Evolutionary conservation across 2,329 filamentous ascomycete genomes (phyloP), one percentile per base, ranked within the genome.

Genomic region (Hymenoscyphus infarciens): DNA sequence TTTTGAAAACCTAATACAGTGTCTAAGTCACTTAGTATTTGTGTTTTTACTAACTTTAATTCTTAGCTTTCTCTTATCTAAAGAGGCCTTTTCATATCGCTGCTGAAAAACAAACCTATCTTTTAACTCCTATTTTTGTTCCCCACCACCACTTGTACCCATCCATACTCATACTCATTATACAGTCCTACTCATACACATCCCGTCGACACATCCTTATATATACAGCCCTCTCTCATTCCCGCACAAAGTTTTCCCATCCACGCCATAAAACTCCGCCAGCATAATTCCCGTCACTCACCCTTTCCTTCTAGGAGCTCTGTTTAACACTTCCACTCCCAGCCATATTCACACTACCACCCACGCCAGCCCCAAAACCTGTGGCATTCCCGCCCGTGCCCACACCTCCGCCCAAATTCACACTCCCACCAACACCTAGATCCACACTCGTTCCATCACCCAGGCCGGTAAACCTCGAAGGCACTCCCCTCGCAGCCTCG

Each of bases 401-500:
- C 2, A 10, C 16, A 6, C 11, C 13, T 16, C 10, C 27, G 3
- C 52, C n/a, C 5, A 19, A 45, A 22, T 49, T 19, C 13, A 10
- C 39, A 15, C 19, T 45, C 39, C 39, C 39, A 27, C 25, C 25
- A 27, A 27, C 25, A 27, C 25, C 25, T 27, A 27, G 25, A 27
- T 27, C 25, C 25, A 27, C 25, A 2, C 1, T 27, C 25, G 25
- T 27, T 27, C 25, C 25, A 27, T 27, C 31, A 33, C 31, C 31
- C 31, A 11, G 10, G 22, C 7, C 3, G n/a, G 22, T 15, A 73
- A 97, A 98, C 59, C 91, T 84, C 63, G 86, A 87, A 0, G 92
- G 94, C 27, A 97, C 93, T 6, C 92, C 93, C 45, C 81, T 82
- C 8, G 90, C 90, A 0, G 91, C 85, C 69, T 76, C 79, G 73